Evolutionary conservation across 176 grass and related monocot genomes (phyloP).

Genomic region (Rhipidocladum racemiflorum): DNA sequence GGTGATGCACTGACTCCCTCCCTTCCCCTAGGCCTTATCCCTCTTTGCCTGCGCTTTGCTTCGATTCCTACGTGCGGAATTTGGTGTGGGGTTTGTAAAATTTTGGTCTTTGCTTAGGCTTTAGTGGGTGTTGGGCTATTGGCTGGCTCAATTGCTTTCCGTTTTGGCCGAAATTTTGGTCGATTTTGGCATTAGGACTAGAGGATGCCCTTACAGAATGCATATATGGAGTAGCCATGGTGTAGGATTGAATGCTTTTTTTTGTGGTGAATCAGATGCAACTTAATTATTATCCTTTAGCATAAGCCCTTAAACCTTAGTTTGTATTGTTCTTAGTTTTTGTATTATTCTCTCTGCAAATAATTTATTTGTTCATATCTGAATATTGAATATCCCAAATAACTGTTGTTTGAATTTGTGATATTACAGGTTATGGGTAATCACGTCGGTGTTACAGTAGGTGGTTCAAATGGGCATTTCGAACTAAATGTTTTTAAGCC

Average conservation of each 20-base stretch:
- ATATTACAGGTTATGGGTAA: conserved; percentile 86
- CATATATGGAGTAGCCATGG: background rate
- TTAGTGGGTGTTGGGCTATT: background rate
- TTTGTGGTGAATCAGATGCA: too few species aligned
- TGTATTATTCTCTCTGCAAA: background rate
- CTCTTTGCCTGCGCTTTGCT: too few species aligned
- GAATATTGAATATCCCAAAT: background rate
- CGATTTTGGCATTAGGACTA: background rate
- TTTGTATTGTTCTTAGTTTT: background rate
- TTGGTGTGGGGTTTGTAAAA: too few species aligned
- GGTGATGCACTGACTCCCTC: too few species aligned
- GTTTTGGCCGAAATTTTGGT: background rate
- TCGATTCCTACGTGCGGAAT: too few species aligned
- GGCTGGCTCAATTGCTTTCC: background rate
- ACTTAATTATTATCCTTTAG: too few species aligned
- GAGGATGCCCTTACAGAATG: background rate
- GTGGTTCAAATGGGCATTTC: conserved; percentile 93
- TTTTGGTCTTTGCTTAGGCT: too few species aligned
- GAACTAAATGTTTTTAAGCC: conserved; percentile 96
- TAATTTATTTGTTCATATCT: background rate
- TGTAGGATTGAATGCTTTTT: too few species aligned
- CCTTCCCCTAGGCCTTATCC: too few species aligned
- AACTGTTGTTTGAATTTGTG: conserved; percentile 10
- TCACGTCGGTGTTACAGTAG: conserved; percentile 80
- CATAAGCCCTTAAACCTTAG: too few species aligned